Evolutionary conservation across 2,329 filamentous ascomycete species (phyloP).

Genomic region (Domatiomyces globalis): DNA sequence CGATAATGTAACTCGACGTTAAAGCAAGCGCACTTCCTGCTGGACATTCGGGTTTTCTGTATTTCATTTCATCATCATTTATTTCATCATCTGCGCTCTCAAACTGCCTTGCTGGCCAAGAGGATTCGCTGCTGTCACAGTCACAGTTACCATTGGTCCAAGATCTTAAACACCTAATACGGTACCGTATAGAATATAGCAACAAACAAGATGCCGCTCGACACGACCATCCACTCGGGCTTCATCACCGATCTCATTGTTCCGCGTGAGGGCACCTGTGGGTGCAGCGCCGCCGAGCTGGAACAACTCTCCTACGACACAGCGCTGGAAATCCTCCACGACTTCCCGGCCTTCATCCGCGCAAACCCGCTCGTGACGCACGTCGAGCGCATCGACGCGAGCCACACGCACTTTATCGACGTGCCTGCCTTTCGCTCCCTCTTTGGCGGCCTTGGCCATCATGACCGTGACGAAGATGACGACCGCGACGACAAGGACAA

Average conservation of each 20-base stretch:
- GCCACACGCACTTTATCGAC: slow-evolving; percentile 10
- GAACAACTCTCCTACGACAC: slow-evolving; percentile 6
- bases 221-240: slow-evolving; percentile 11
- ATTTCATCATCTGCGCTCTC: too few relatives aligned
- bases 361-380: slow-evolving; percentile 9
- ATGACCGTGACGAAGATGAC: slow-evolving; percentile 1
- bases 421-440: slow-evolving; percentile 1
- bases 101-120: too few relatives aligned
- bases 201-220: slow-evolving; percentile 1
- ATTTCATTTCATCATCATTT: too few relatives aligned
- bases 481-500: background rate
- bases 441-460: slow-evolving; percentile 2
- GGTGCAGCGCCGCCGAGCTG: slow-evolving; percentile 4
- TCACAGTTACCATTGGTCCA: too few relatives aligned
- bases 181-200: too few relatives aligned
- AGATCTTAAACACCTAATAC: too few relatives aligned
- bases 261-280: slow-evolving; percentile 3
- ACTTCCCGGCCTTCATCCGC: slow-evolving; percentile 7
- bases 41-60: too few relatives aligned
- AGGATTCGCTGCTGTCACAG: too few relatives aligned
- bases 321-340: slow-evolving; percentile 9
- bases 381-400: slow-evolving; percentile 3
- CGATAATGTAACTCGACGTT: background rate
- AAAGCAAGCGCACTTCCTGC: too few relatives aligned
- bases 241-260: slow-evolving; percentile 15